phyloP scores from a whole-genome alignment of 768 basidiomycete genomes.

The Leccinellum rugosiceps region DNA sequence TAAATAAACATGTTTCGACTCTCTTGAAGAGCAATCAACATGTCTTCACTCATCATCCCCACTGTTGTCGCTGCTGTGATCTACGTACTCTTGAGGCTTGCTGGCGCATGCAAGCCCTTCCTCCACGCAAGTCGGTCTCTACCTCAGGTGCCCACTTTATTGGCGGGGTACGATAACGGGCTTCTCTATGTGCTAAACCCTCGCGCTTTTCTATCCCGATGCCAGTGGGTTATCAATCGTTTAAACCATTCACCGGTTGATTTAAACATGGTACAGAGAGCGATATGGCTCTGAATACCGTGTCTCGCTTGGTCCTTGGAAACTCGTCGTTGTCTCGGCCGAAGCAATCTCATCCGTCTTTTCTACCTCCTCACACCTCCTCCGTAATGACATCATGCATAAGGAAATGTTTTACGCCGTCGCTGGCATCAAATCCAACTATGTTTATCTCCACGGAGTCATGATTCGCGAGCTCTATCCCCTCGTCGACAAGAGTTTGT shows the following conservation, averaged over 20 bases:
- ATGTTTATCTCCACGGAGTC: constrained; percentile 9
- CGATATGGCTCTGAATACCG: constrained; percentile 13
- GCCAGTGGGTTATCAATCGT: constrained; percentile 21
- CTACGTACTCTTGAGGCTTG: too few species aligned
- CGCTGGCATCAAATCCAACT: constrained; percentile 8
- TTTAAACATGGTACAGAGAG: constrained; percentile 5
- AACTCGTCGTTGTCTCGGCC: constrained; percentile 11
- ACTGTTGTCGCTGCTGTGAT: too few species aligned
- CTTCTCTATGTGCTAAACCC: constrained; percentile 15
- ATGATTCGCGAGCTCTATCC: constrained; percentile 22
- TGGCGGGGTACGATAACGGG: constrained; percentile 18
- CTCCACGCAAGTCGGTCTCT: constrained; percentile 19
- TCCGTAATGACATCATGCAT: constrained; percentile 12
- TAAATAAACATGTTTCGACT: too few species aligned
- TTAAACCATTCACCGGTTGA: background rate
- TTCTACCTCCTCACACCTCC: background rate
- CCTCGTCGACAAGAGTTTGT: constrained; percentile 18
- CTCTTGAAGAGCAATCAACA: too few species aligned
- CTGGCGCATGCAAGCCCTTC: too few species aligned
- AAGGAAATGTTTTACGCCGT: constrained; percentile 12
- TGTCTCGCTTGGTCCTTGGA: constrained; percentile 18
- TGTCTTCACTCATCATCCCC: too few species aligned
- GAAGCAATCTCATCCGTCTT: constrained; percentile 13
- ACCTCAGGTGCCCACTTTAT: constrained; percentile 8
- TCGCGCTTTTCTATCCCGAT: background rate